A percentile compares a stretch with the other conserved stretches of the same genome.
Evolutionary conservation across 2,329 filamentous ascomycete genomes (phyloP).

Genomic region (Apiospora saccharicola): DNA sequence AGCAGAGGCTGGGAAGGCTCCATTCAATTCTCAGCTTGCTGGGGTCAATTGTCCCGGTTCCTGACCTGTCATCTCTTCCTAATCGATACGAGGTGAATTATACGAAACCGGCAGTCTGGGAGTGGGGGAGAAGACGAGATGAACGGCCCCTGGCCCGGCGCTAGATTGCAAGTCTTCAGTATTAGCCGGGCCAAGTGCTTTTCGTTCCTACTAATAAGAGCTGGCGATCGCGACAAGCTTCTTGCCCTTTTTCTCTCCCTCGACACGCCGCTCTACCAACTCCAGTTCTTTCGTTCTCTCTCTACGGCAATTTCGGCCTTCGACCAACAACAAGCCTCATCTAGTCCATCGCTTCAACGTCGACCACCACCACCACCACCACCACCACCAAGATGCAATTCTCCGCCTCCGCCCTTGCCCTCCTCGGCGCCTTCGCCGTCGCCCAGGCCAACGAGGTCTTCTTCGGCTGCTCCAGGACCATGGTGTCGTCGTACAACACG

Average conservation of each 20-base stretch:
- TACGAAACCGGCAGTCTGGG: background rate
- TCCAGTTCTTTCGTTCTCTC: background rate
- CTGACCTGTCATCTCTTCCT: background rate
- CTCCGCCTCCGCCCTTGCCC: background rate
- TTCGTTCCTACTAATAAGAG: background rate
- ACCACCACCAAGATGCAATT: background rate
- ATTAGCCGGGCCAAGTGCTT: background rate
- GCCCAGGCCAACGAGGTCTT: background rate
- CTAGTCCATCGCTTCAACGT: background rate
- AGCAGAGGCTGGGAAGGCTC: too few species aligned
- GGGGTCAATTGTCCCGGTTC: background rate
- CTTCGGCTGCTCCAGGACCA: slow-evolving; percentile 5
- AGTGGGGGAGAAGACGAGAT: background rate
- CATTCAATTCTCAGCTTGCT: background rate
- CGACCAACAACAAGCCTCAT: background rate
- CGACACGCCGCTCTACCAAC: background rate
- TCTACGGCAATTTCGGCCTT: too few species aligned
- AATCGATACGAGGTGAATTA: background rate
- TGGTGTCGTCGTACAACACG: background rate
- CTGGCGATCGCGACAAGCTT: slow-evolving; percentile 5
- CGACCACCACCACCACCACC: too few species aligned
- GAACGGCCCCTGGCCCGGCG: background rate
- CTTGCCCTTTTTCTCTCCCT: background rate
- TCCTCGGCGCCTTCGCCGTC: slow-evolving; percentile 11
- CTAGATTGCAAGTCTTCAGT: background rate